A percentile compares a stretch with the other conserved stretches of the same genome.
Evolutionary conservation across 1,284 basidiomycete species (phyloP).

Genomic region (Chondrostereum purpureum): DNA sequence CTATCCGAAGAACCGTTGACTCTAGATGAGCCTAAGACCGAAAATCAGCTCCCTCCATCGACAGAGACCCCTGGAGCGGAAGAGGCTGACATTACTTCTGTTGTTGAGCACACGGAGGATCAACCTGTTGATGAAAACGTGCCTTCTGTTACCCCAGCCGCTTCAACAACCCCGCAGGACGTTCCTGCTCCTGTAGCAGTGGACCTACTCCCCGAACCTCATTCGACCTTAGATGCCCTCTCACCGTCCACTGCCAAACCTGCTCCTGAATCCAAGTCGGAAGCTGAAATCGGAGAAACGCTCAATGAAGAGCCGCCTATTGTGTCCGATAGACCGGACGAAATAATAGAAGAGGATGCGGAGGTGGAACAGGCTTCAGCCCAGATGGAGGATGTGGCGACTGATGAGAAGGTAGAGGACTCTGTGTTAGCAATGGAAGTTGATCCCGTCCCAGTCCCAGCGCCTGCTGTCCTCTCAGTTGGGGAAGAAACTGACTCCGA

Average conservation of each 20-base stretch:
- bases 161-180: constrained; percentile 5
- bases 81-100: neutral
- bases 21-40: neutral
- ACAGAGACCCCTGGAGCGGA: neutral
- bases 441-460: no score
- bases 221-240: neutral
- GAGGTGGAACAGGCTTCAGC: neutral
- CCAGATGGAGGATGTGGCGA: neutral
- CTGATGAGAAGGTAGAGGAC: no score
- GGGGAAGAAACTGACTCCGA: no score
- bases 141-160: constrained; percentile 4
- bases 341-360: neutral
- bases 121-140: neutral
- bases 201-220: neutral
- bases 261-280: neutral
- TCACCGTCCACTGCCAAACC: neutral
- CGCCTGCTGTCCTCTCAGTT: no score
- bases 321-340: no score
- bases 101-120: neutral
- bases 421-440: no score
- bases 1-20: neutral
- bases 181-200: neutral
- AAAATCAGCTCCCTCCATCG: neutral
- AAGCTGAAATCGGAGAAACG: no score
- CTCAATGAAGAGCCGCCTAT: neutral